Evolutionary conservation across 2,329 filamentous ascomycete species (phyloP).

Genomic region (Neonectria hederae): DNA sequence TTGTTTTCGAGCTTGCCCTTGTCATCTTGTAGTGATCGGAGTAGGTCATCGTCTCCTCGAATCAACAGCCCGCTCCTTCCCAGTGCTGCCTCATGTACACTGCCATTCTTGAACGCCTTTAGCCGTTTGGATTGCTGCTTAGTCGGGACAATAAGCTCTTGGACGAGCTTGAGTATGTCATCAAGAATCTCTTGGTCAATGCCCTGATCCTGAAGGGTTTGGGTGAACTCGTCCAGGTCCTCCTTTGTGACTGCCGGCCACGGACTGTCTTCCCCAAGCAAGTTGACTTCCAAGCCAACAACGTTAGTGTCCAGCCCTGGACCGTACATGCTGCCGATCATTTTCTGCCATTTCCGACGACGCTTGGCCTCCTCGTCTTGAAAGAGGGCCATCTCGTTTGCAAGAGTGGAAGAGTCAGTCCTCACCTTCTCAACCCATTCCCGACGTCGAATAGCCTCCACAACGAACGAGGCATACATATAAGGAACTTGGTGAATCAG

Average conservation of each 20-base stretch:
- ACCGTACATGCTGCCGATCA: slow-evolving; percentile 78
- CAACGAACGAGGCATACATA: slow-evolving; percentile 88
- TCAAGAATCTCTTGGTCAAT: slow-evolving; percentile 72
- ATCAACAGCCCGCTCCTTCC: slow-evolving; percentile 88
- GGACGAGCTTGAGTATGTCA: slow-evolving; percentile 79
- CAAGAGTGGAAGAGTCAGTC: slow-evolving; percentile 83
- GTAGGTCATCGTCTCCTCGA: slow-evolving; percentile 86
- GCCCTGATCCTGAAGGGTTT: slow-evolving; percentile 70
- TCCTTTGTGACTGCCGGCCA: slow-evolving; percentile 83
- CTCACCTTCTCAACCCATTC: slow-evolving; percentile 95
- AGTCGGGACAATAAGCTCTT: slow-evolving; percentile 82
- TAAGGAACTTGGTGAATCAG: slow-evolving; percentile 85
- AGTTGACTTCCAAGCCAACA: slow-evolving; percentile 83
- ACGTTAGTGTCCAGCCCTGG: slow-evolving; percentile 75
- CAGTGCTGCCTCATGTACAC: slow-evolving; percentile 88
- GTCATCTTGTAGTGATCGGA: slow-evolving; percentile 81
- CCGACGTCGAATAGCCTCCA: slow-evolving; percentile 84
- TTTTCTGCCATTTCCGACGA: slow-evolving; percentile 89
- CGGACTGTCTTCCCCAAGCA: slow-evolving; percentile 78
- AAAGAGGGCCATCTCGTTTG: slow-evolving; percentile 91
- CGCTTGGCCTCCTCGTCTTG: slow-evolving; percentile 93
- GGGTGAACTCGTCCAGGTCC: slow-evolving; percentile 80
- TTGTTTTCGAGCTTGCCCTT: slow-evolving; percentile 79
- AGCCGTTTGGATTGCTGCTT: slow-evolving; percentile 87
- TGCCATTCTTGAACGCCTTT: slow-evolving; percentile 96